Evolutionary conservation across 176 grass and related monocot genomes (phyloP), one percentile per base, ranked within the genome.

Genomic region (Themeda triandra): DNA sequence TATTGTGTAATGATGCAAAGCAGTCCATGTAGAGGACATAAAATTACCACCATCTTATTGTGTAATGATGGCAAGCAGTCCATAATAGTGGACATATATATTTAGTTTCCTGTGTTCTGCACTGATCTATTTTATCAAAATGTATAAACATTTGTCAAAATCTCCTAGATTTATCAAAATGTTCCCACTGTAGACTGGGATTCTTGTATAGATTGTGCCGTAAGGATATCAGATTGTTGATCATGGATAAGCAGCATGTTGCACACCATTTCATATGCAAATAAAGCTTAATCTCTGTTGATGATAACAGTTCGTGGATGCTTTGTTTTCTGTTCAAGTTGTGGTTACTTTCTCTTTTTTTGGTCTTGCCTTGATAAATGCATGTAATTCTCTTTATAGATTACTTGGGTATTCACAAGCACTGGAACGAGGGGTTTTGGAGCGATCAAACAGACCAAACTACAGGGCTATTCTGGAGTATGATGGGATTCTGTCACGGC

Each of bases 391-490:
- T 80, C 19, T 78, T 78, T 36, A 40, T 66, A 98, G 96, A 80
- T 86, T 95, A 87, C 73, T 92, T 85, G 93, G 90, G 69, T 91
- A 98, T 86, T 92, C 91, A 63, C 78, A 89, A 85, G 78, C 90
- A 73, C 71, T 89, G 90, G 71, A 92, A 58, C 85, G 25, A 79
- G 93, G 89, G 10, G 41, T 41, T 59, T 86, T 92, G 19, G 96
- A 98, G 87, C 81, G 96, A 70, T 87, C 72, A 88, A 95, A 95
- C 21, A 86, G 91, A 30, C 80, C 93, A 53, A 90, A 98, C 66
- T 98, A 95, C 89, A 93, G 85, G 83, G 77, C 91, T 78, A 21
- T 98, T 90, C 66, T 90, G 70, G 96, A 95, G 67, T 87, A 95
- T 90, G 96, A 98, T 87, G 90, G 93, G 66, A 69, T 95, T 76